phyloP scores from a whole-genome alignment of 2,329 filamentous ascomycete species.

The Venturia effusa region DNA sequence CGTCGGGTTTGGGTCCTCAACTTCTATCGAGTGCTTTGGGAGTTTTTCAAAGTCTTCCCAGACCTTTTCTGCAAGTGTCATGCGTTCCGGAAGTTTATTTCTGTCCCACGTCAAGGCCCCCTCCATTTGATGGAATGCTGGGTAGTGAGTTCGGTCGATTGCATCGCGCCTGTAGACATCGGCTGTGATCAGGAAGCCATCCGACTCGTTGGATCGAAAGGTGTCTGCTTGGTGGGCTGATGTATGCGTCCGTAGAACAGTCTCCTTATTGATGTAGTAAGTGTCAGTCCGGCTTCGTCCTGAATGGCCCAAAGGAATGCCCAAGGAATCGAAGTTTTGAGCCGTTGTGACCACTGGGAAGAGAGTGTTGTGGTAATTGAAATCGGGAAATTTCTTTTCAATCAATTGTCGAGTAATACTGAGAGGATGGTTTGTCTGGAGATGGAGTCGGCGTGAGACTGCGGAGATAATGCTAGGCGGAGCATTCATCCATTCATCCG shows the following conservation, averaged over 20 bases:
- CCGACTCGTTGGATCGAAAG: conserved; percentile 59
- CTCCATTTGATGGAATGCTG: conserved; percentile 98
- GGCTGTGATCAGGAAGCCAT: conserved; percentile 81
- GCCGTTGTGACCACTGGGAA: conserved; percentile 72
- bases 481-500: conserved; percentile 78
- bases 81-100: conserved; percentile 41
- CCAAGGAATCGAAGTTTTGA: conserved; percentile 95
- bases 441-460: conserved; percentile 69
- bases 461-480: conserved; percentile 64
- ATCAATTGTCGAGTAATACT: conserved; percentile 86
- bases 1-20: conserved; percentile 75
- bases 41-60: conserved; percentile 59
- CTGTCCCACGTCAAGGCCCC: conserved; percentile 85
- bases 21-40: conserved; percentile 61
- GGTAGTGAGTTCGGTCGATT: conserved; percentile 90
- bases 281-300: conserved; percentile 83
- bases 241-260: conserved; percentile 84
- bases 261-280: conserved; percentile 82
- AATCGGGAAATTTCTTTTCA: conserved; percentile 75
- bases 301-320: conserved; percentile 78
- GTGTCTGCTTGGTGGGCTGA: conserved; percentile 83
- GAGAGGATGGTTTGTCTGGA: conserved; percentile 83
- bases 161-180: conserved; percentile 95
- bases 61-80: conserved; percentile 51
- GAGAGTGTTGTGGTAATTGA: conserved; percentile 65